Evolutionary conservation across 139 green algal genomes (phyloP).

Genomic region (Coelastrella sp.): DNA sequence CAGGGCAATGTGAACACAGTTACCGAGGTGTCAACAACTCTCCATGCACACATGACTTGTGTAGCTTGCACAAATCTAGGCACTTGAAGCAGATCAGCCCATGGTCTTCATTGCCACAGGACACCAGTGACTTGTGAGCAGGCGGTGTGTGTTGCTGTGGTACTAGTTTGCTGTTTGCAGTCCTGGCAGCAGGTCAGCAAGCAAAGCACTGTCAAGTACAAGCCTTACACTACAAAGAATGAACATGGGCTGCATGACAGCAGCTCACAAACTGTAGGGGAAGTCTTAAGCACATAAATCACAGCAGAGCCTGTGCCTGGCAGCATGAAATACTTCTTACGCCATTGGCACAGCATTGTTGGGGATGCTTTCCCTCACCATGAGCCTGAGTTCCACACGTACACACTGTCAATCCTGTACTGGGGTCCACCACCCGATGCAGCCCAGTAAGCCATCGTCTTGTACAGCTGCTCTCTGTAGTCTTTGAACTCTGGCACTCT

Average conservation of each 20-base stretch:
- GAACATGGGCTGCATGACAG: no score
- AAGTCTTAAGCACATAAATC: no score
- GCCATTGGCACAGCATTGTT: neutral
- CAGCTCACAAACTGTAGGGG: no score
- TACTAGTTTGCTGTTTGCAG: no score
- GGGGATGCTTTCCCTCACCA: neutral
- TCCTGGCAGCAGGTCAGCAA: no score
- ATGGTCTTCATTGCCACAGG: no score
- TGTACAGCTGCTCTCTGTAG: neutral
- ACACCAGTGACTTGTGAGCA: no score
- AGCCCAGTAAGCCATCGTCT: neutral
- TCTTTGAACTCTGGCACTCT: neutral
- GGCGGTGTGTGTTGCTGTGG: no score
- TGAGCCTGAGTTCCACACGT: neutral
- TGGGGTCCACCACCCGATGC: neutral
- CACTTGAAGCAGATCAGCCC: neutral
- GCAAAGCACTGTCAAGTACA: no score
- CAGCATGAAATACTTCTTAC: neutral
- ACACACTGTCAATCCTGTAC: neutral
- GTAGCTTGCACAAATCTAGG: neutral
- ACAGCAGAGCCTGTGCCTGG: neutral
- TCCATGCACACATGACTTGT: neutral
- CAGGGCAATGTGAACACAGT: neutral
- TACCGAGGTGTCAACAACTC: no score
- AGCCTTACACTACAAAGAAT: no score